phyloP scores from a whole-genome alignment of 306 rosid species.

The Cucurbita ficifolia region DNA sequence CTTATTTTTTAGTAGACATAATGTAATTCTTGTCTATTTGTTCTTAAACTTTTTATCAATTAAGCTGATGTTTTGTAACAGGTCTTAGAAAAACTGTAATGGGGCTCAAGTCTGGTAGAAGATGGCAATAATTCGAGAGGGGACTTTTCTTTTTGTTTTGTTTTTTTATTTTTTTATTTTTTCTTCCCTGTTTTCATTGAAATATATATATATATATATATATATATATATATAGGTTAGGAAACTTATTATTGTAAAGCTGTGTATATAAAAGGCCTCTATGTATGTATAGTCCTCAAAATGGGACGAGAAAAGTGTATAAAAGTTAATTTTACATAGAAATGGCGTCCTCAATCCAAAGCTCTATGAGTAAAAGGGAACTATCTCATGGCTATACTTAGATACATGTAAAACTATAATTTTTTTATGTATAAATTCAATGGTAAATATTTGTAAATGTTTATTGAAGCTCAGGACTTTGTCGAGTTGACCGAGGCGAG shows the following conservation, averaged over 20 bases:
- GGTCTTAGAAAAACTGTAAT: constrained; percentile 7
- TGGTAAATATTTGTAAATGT: too few relatives aligned
- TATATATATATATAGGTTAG: not conserved
- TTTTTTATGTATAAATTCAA: too few relatives aligned
- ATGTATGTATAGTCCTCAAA: not conserved
- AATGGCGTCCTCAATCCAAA: not conserved
- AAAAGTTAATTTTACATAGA: not conserved
- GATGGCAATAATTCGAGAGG: constrained; percentile 4
- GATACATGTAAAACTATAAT: too few relatives aligned
- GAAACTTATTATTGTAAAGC: not conserved
- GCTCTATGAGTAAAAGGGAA: too few relatives aligned
- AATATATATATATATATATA: not conserved
- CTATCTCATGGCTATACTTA: too few relatives aligned
- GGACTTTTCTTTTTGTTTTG: not conserved
- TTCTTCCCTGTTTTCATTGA: too few relatives aligned
- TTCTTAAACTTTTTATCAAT: not conserved
- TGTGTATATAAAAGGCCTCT: not conserved
- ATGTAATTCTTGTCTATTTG: not conserved
- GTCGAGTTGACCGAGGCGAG: too few relatives aligned
- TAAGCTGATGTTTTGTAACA: not conserved
- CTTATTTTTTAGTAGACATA: too few relatives aligned
- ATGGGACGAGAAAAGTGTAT: not conserved
- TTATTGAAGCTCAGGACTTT: too few relatives aligned
- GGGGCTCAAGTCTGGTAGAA: constrained; percentile 3
- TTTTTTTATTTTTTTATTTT: not conserved